Evolutionary conservation across 2,329 filamentous ascomycete genomes (phyloP), one percentile per base, ranked within the genome.

Genomic region (Trichoderma harzianum): DNA sequence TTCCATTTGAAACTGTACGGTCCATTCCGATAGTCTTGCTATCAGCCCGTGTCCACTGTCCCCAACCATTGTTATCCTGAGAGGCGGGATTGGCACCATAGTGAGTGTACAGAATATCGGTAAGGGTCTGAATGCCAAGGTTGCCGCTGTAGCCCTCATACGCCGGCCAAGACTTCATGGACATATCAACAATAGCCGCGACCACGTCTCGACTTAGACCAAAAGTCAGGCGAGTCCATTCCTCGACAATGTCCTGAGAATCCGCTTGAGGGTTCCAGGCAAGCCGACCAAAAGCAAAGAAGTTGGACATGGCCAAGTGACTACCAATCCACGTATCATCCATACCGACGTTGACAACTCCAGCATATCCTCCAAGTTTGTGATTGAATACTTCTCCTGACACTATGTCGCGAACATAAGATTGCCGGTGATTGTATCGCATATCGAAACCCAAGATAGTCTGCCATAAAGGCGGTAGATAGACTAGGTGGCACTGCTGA

Each of bases 161-260:
- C 7, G 66, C 66, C 14, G 66, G 21, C 66, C 66, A 69, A n/a
- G 66, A 69, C n/a, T 69, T 51, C 55, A 69, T 60, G 1, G 66
- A 69, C 66, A 69, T 69, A 5, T 60, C 28, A 8, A 85, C 87
- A 69, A 93, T 86, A 0, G 86, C 87, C 30, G 89, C 82, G 60
- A 90, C 74, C n/a, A 93, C 87, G 2, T 79, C 77, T 0, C 78
- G 78, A 71, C 91, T 84, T 12, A 83, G 79, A 2, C 88, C 85
- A 74, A 93, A 93, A 0, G 91, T 93, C 26, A 93, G 82, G 3
- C 87, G 85, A n/a, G 84, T 89, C 91, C 91, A 93, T 72, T 91
- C 88, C 75, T 89, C 3, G 92, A 84, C 0, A 66, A 69, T 61
- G 10, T 69, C 66, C 10, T 73, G 63, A 1, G 78, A 70, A 57